Conservation (phyloP, 805 yeast genomes). For the Barnettozyma sp. region DNA sequence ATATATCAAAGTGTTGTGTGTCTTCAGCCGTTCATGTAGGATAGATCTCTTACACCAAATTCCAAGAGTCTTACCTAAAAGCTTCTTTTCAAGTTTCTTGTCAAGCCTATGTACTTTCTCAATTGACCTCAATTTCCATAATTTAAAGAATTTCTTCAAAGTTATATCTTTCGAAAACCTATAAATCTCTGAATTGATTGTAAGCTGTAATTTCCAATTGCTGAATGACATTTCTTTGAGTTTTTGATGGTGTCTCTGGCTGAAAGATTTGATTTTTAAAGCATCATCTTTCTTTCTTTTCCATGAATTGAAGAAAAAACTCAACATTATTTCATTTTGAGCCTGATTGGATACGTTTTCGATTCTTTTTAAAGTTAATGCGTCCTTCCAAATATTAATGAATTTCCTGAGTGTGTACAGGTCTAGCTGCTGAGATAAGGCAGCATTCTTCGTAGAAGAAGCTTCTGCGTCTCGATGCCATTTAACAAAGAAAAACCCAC, state of each 20-base stretch:
- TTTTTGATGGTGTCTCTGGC: neutral
- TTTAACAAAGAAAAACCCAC: constrained; percentile 22
- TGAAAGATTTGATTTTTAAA: neutral
- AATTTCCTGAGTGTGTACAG: constrained; percentile 2
- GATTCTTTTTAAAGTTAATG: constrained; percentile 4
- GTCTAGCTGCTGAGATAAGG: neutral
- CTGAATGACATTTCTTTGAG: neutral
- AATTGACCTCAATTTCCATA: constrained; percentile 12
- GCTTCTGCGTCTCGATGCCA: constrained; percentile 17
- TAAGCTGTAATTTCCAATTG: constrained; percentile 12
- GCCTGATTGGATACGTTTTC: constrained; percentile 8
- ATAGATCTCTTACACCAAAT: constrained; percentile 3
- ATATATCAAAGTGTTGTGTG: neutral
- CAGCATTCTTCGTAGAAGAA: neutral
- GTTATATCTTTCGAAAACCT: neutral
- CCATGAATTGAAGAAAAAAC: constrained; percentile 16
- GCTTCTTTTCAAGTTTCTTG: constrained; percentile 5
- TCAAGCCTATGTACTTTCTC: neutral
- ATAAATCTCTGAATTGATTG: neutral
- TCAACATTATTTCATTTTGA: constrained; percentile 10
- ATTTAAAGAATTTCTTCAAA: constrained; percentile 2
- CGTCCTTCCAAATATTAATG: constrained; percentile 9
- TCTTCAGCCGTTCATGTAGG: neutral
- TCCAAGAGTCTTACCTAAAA: neutral
- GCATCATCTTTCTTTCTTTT: constrained; percentile 3